Conservation (phyloP, 2,329 filamentous ascomycete species). For the Ophiostoma fasciatum region DNA sequence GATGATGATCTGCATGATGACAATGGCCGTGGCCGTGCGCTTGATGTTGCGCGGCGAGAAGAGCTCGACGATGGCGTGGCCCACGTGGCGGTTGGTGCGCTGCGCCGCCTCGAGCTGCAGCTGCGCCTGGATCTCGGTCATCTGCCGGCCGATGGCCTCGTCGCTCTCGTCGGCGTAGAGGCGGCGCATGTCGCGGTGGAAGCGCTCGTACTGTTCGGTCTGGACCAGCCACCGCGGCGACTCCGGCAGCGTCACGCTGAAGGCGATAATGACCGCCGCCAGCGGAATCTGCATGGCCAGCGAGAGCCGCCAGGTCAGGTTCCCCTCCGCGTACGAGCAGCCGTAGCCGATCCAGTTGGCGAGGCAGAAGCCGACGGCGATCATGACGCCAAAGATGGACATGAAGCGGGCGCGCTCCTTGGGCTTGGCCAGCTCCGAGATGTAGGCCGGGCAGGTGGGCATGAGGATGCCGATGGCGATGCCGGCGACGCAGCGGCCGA, state of each 20-base stretch:
- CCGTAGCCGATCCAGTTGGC: slow-evolving; percentile 27
- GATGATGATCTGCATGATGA: slow-evolving; percentile 19
- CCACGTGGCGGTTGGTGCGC: slow-evolving; percentile 8
- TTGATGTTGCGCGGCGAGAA: slow-evolving; percentile 17
- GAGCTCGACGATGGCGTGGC: slow-evolving; percentile 10
- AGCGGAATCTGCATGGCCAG: slow-evolving; percentile 20
- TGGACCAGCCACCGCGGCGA: slow-evolving; percentile 16
- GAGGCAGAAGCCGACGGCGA: slow-evolving; percentile 21
- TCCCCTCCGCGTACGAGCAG: slow-evolving; percentile 18
- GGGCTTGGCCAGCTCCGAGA: slow-evolving; percentile 16
- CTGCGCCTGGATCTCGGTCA: slow-evolving; percentile 14
- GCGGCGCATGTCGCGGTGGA: slow-evolving; percentile 13
- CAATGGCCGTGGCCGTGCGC: slow-evolving; percentile 15
- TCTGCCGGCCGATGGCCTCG: slow-evolving; percentile 13
- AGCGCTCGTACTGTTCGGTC: slow-evolving; percentile 15
- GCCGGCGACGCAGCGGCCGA: slow-evolving; percentile 14
- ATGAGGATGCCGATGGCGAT: slow-evolving; percentile 15
- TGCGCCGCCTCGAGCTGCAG: slow-evolving; percentile 12
- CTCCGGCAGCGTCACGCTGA: slow-evolving; percentile 14
- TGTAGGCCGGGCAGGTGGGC: slow-evolving; percentile 14
- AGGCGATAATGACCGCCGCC: slow-evolving; percentile 11
- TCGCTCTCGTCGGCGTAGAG: slow-evolving; percentile 14
- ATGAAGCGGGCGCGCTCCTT: slow-evolving; percentile 15
- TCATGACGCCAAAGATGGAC: slow-evolving; percentile 18
- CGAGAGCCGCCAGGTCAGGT: slow-evolving; percentile 21